phyloP scores from a whole-genome alignment of 2,329 filamentous ascomycete species.

The Ophiostoma quercus region DNA sequence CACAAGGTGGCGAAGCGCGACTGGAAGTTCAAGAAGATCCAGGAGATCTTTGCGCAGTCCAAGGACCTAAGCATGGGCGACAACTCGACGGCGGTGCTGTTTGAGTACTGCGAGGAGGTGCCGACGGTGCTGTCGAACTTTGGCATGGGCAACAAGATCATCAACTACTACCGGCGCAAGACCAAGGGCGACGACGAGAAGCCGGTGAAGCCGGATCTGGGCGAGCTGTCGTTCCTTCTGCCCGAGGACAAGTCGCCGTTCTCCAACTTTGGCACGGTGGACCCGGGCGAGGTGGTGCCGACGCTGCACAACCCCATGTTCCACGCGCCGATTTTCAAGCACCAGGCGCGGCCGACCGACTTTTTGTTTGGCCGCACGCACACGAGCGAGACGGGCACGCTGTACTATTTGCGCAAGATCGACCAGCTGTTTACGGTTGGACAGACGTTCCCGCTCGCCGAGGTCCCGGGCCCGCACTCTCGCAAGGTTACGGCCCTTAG shows the following conservation, averaged over 20 bases:
- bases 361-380: constrained; percentile 81
- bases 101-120: constrained; percentile 94
- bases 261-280: constrained; percentile 87
- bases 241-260: constrained; percentile 96
- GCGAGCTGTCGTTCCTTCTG: constrained; percentile 80
- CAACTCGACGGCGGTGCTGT: constrained; percentile 78
- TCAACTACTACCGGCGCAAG: constrained; percentile 93
- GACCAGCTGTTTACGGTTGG: constrained; percentile 89
- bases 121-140: constrained; percentile 91
- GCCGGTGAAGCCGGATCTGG: constrained; percentile 75
- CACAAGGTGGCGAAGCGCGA: constrained; percentile 70
- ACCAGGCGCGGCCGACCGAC: constrained; percentile 70
- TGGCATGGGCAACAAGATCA: constrained; percentile 91
- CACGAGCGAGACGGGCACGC: constrained; percentile 70
- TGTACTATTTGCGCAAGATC: constrained; percentile 80
- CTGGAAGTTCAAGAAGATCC: constrained; percentile 70
- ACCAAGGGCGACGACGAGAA: constrained; percentile 69
- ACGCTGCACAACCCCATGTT: constrained; percentile 96
- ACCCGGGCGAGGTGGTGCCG: constrained; percentile 82
- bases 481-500: constrained; percentile 94
- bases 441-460: constrained; percentile 85
- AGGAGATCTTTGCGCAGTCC: constrained; percentile 72
- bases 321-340: constrained; percentile 86
- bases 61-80: constrained; percentile 82
- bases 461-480: constrained; percentile 89